Evolutionary conservation across 192 early-diverging fungal genomes (phyloP).

Genomic region (Backusella morwellensis): DNA sequence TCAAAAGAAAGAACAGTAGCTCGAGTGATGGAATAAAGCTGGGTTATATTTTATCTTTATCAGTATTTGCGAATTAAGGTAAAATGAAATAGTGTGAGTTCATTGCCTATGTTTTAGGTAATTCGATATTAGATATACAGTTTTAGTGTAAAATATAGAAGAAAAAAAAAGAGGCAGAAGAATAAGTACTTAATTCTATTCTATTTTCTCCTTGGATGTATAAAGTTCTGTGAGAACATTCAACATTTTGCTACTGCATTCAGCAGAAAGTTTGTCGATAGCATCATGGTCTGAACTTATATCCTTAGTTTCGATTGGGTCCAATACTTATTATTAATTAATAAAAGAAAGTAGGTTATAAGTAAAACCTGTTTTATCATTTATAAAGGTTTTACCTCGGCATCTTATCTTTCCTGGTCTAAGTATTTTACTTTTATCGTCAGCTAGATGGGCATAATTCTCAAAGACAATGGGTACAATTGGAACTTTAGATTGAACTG

Average conservation of each 20-base stretch:
- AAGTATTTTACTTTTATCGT: constrained; percentile 49
- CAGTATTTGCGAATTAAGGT: too few relatives aligned
- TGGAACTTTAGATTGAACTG: constrained; percentile 81
- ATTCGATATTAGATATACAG: too few relatives aligned
- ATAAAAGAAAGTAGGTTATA: background rate
- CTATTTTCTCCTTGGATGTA: background rate
- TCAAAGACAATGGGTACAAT: constrained; percentile 85
- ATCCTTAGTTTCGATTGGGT: constrained; percentile 45
- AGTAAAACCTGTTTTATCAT: background rate
- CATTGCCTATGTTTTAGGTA: too few relatives aligned
- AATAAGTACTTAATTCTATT: background rate
- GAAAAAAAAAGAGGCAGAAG: too few relatives aligned
- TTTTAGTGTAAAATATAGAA: too few relatives aligned
- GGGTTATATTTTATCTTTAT: too few relatives aligned
- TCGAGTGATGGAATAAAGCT: too few relatives aligned
- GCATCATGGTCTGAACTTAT: constrained; percentile 33
- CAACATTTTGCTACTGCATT: constrained; percentile 51
- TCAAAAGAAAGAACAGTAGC: too few relatives aligned
- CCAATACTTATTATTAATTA: constrained; percentile 29
- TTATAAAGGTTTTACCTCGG: constrained; percentile 36
- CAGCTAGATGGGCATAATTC: constrained; percentile 57
- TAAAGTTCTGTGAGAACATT: constrained; percentile 46
- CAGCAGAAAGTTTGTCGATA: constrained; percentile 44
- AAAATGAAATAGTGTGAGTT: too few relatives aligned
- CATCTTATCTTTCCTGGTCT: constrained; percentile 51